Evolutionary conservation across 495 filamentous ascomycete genomes (phyloP).

Genomic region (Aspergillus asperescens): DNA sequence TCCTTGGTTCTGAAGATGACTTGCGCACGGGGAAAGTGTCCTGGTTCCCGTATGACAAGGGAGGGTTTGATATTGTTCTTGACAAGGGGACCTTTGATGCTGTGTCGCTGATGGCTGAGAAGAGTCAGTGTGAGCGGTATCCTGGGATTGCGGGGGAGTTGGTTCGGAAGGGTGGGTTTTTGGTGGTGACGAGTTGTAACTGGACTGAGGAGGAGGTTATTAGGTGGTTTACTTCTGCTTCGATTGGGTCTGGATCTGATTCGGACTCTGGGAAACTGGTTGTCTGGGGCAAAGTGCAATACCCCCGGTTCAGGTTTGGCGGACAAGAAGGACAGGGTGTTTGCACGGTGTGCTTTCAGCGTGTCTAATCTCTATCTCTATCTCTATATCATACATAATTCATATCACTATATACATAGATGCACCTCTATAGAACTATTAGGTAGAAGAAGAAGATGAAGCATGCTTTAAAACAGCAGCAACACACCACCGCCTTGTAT

Average conservation of each 20-base stretch:
- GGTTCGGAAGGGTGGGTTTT: constrained; percentile 61
- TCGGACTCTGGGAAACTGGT: constrained; percentile 30
- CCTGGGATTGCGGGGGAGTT: constrained; percentile 56
- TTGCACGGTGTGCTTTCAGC: constrained; percentile 69
- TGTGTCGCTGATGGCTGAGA: constrained; percentile 59
- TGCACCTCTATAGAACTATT: neutral
- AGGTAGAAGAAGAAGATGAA: neutral
- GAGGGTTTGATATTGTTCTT: constrained; percentile 77
- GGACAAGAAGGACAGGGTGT: constrained; percentile 81
- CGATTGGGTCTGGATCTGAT: constrained; percentile 7
- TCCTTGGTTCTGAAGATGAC: constrained; percentile 48
- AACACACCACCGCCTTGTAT: constrained; percentile 73
- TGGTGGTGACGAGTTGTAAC: constrained; percentile 92
- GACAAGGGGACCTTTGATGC: constrained; percentile 99
- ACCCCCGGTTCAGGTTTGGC: constrained; percentile 80
- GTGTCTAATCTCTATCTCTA: constrained; percentile 12
- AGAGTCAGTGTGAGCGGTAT: constrained; percentile 62
- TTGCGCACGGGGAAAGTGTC: constrained; percentile 26
- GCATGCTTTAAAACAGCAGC: constrained; percentile 52
- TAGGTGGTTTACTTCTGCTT: constrained; percentile 61
- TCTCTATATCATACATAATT: neutral
- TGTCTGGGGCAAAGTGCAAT: constrained; percentile 63
- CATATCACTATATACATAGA: neutral
- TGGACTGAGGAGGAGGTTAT: constrained; percentile 90
- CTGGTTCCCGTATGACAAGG: constrained; percentile 30